Evolutionary conservation across 805 yeast species (phyloP).

Genomic region (Hanseniaspora mollemarum): DNA sequence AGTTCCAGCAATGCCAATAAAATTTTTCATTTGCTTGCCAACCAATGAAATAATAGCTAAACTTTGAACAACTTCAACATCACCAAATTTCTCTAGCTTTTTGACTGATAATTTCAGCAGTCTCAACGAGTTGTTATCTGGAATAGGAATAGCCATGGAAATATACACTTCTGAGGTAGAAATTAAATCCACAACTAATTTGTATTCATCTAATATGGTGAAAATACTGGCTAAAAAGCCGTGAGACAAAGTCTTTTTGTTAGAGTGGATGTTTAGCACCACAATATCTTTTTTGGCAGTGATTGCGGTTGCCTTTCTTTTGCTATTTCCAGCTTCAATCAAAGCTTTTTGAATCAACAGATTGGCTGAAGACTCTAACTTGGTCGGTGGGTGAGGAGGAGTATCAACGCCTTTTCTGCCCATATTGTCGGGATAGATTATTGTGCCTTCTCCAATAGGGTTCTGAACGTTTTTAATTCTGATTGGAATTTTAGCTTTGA

Average conservation of each 20-base stretch:
- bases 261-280: conserved; percentile 86
- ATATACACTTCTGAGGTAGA: conserved; percentile 97
- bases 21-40: conserved; percentile 94
- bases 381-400: conserved; percentile 90
- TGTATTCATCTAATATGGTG: conserved; percentile 69
- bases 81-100: conserved; percentile 70
- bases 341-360: conserved; percentile 25
- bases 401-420: conserved; percentile 79
- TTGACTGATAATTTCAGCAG: conserved; percentile 60
- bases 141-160: conserved; percentile 88
- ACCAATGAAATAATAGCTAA: conserved; percentile 89
- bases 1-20: conserved; percentile 92
- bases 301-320: conserved; percentile 82
- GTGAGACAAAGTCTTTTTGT: conserved; percentile 82
- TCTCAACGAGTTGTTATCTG: conserved; percentile 46
- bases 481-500: conserved; percentile 88
- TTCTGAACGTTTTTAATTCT: conserved; percentile 92
- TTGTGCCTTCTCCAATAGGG: conserved; percentile 85
- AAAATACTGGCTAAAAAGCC: conserved; percentile 91
- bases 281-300: conserved; percentile 88
- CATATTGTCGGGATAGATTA: conserved; percentile 83
- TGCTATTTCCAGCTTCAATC: conserved; percentile 33
- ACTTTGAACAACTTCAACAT: conserved; percentile 75
- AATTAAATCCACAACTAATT: conserved; percentile 84
- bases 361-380: conserved; percentile 34